phyloP scores from a whole-genome alignment of 208 protist genomes.

The Trypanosoma mega region DNA sequence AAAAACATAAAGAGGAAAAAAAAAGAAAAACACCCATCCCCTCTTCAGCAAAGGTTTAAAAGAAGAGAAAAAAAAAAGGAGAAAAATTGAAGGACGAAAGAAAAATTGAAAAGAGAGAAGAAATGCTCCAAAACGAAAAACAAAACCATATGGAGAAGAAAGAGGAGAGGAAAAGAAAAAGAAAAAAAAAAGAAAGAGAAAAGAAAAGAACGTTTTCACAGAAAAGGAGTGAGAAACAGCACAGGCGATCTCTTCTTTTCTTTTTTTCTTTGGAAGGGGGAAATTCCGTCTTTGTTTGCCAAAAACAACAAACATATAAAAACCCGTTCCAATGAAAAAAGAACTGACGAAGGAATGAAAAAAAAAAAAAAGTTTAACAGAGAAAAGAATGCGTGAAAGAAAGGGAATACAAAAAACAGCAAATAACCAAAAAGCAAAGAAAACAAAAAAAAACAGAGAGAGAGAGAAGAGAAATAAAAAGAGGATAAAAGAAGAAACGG shows the following conservation, averaged over 20 bases:
- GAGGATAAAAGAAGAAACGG: background rate
- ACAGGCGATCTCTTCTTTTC: too few species aligned
- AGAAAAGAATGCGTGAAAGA: background rate
- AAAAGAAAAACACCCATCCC: background rate
- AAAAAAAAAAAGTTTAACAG: constrained; percentile 7
- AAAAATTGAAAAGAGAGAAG: too few species aligned
- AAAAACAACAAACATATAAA: constrained; percentile 1
- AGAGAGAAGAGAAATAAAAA: background rate
- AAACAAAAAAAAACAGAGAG: background rate
- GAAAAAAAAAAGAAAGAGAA: background rate
- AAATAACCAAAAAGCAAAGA: constrained; percentile 11
- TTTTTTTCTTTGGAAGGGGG: too few species aligned
- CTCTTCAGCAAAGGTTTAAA: background rate
- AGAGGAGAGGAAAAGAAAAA: background rate
- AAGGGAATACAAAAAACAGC: background rate
- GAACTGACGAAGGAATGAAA: constrained; percentile 8
- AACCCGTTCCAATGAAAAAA: background rate
- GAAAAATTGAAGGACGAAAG: too few species aligned
- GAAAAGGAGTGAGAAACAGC: background rate
- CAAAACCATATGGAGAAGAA: background rate
- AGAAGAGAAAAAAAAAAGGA: too few species aligned
- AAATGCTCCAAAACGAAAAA: too few species aligned
- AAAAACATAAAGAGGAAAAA: constrained; percentile 11
- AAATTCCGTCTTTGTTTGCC: too few species aligned
- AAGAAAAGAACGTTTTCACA: background rate